These are phyloP conservation scores for Coemansia aciculifera DNA, from an alignment of 192 early-diverging fungal genomes.

Conservation along the genomic window DNA sequence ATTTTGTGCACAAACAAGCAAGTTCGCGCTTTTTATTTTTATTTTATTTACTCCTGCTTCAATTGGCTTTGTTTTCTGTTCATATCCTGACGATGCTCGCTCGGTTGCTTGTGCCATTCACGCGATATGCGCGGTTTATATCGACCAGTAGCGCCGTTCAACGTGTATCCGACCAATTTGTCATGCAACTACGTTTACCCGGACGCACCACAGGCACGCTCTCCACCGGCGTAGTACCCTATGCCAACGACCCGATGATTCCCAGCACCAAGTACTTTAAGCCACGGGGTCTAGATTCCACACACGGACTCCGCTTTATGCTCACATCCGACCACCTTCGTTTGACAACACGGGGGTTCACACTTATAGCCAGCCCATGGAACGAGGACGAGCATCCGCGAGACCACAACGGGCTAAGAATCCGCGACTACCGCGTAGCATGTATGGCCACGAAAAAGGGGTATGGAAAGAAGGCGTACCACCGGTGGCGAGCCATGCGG, in stretches of 20 bases:
- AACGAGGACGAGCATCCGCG: constrained; percentile 39
- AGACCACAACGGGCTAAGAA: constrained; percentile 44
- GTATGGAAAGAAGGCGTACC: constrained; percentile 36
- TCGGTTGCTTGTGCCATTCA: not conserved
- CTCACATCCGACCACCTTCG: constrained; percentile 1
- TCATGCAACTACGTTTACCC: constrained; percentile 37
- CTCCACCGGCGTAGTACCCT: constrained; percentile 33
- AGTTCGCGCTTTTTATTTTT: not conserved
- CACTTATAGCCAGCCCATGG: constrained; percentile 37
- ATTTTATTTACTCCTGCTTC: not conserved
- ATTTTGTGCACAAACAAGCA: not conserved
- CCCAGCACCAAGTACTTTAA: constrained; percentile 42
- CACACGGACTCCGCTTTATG: constrained; percentile 7
- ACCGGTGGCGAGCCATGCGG: constrained; percentile 34
- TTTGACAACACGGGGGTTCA: constrained; percentile 7
- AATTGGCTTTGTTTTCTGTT: not conserved
- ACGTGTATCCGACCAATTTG: constrained; percentile 34
- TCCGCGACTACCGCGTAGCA: constrained; percentile 48
- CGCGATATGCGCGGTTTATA: not conserved
- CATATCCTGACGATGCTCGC: not conserved
- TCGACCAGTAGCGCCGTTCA: not conserved
- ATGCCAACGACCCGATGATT: constrained; percentile 51
- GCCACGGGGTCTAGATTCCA: constrained; percentile 30
- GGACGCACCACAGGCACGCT: constrained; percentile 40
- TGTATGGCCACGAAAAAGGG: constrained; percentile 36